These are phyloP conservation scores for Candida schatavii DNA, from an alignment of 805 yeast species.

Conservation along the genomic window DNA sequence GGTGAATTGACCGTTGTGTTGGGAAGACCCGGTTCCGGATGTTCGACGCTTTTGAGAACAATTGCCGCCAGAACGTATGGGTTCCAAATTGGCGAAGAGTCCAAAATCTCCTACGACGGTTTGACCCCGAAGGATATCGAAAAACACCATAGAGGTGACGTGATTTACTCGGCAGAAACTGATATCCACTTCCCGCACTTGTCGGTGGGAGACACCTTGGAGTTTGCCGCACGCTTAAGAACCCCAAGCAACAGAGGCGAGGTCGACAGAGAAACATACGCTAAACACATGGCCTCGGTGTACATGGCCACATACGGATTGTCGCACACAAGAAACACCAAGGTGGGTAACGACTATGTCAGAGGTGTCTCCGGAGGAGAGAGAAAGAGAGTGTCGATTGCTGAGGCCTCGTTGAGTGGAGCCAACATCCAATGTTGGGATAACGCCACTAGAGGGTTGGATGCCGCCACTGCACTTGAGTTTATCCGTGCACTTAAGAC, in stretches of 20 bases:
- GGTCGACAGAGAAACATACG: constrained; percentile 32
- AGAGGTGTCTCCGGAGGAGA: constrained; percentile 87
- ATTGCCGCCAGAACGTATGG: constrained; percentile 38
- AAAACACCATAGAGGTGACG: constrained; percentile 34
- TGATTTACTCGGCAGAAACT: constrained; percentile 48
- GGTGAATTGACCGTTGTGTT: constrained; percentile 41
- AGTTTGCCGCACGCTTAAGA: constrained; percentile 53
- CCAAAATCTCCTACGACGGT: constrained; percentile 34
- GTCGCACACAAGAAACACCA: constrained; percentile 53
- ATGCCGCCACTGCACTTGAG: constrained; percentile 79
- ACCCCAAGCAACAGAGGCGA: constrained; percentile 39
- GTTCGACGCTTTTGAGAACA: constrained; percentile 39
- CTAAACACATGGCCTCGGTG: constrained; percentile 41
- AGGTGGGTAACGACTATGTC: constrained; percentile 62
- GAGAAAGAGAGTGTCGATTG: constrained; percentile 79
- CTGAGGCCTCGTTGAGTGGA: constrained; percentile 68
- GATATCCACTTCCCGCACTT: constrained; percentile 58
- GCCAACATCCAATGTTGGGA: constrained; percentile 59
- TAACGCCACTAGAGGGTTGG: constrained; percentile 84
- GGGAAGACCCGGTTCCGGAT: constrained; percentile 43
- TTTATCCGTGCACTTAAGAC: constrained; percentile 65
- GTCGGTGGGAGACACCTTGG: constrained; percentile 54
- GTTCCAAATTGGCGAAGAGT: constrained; percentile 30
- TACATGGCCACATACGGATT: constrained; percentile 47
- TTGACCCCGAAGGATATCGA: constrained; percentile 26